Evolutionary conservation across 495 filamentous ascomycete species (phyloP), one percentile per base, ranked within the genome.

Genomic region (Penicillium paradoxum): DNA sequence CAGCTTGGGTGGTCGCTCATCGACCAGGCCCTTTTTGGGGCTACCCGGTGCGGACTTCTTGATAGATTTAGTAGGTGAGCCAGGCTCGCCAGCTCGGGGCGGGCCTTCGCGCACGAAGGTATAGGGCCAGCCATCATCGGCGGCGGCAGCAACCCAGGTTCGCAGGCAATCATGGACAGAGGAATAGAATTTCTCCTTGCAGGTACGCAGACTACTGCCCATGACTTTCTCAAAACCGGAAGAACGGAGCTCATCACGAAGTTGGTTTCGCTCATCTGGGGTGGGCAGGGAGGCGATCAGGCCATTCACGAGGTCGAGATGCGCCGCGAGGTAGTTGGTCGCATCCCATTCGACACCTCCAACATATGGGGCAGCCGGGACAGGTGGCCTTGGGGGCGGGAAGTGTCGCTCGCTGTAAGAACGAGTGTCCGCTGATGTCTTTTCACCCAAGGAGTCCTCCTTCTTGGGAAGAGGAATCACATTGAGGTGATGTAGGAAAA

Each of bases 291-390:
- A 90, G n/a, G 93, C 89, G 56, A 97, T 70, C 51, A 97, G 79
- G 29, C 87, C 93, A 66, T 97, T 98, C 38, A 97, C 61, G 14
- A 98, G 83, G 71, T 97, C 95, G 10, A 98, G 75, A 62, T 98
- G 95, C 6, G 86, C 83, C 27, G 91, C 89, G 14, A 98, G 76
- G 61, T 98, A 98, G 69, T 92, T 96, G 9, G 93, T 97, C 9
- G 93, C 91, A 66, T 98, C 93, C 95, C 95, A 98, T 72, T 98
- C 93, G 11, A 98, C 93, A 43, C 95, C 93, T 36, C 93, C 95
- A 41, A 98, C 90, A 67, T 97, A 97, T 8, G 93, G 95, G 15
- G 92, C 92, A 18, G 95, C 91, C 11, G 93, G 90, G 6, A 97
- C 89, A 0, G 92, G 93, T 6, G 91, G 88, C 2, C 89, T 84